Percentiles rank a stretch among this genome's conserved stretches.
phyloP scores from a whole-genome alignment of 2,329 filamentous ascomycete genomes.

The Ceratocystis lukuohia region DNA sequence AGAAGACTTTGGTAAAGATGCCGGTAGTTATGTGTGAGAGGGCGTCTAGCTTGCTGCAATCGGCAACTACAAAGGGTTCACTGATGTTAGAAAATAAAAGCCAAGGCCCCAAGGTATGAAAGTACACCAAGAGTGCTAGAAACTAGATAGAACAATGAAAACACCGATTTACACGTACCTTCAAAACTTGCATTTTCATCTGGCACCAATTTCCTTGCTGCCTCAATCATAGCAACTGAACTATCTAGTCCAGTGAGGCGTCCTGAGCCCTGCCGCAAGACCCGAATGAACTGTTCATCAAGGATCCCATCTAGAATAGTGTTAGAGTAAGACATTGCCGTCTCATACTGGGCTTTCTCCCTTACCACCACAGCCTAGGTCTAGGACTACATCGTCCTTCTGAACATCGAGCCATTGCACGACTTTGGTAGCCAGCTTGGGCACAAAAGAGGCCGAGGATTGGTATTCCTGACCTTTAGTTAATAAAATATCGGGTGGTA shows the following conservation, averaged over 20 bases:
- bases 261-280: slow-evolving; percentile 34
- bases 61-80: slow-evolving; percentile 3
- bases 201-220: slow-evolving; percentile 33
- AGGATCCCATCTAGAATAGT: slow-evolving; percentile 40
- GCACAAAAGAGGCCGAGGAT: slow-evolving; percentile 49
- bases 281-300: slow-evolving; percentile 38
- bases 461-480: slow-evolving; percentile 39
- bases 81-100: neutral
- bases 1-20: slow-evolving; percentile 45
- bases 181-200: slow-evolving; percentile 33
- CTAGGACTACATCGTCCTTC: slow-evolving; percentile 44
- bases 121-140: neutral
- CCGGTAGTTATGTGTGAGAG: slow-evolving; percentile 17
- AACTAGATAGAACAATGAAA: too few relatives aligned
- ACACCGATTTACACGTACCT: slow-evolving; percentile 24
- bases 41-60: slow-evolving; percentile 9
- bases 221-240: slow-evolving; percentile 44
- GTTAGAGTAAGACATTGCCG: slow-evolving; percentile 1
- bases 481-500: neutral
- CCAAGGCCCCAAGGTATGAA: too few relatives aligned
- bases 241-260: slow-evolving; percentile 45
- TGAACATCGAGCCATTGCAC: slow-evolving; percentile 45
- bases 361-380: slow-evolving; percentile 50
- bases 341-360: neutral
- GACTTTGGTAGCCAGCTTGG: slow-evolving; percentile 46